Base-by-base conservation (phyloP, 768 basidiomycete genomes). In the Polyporus arcularius region DNA sequence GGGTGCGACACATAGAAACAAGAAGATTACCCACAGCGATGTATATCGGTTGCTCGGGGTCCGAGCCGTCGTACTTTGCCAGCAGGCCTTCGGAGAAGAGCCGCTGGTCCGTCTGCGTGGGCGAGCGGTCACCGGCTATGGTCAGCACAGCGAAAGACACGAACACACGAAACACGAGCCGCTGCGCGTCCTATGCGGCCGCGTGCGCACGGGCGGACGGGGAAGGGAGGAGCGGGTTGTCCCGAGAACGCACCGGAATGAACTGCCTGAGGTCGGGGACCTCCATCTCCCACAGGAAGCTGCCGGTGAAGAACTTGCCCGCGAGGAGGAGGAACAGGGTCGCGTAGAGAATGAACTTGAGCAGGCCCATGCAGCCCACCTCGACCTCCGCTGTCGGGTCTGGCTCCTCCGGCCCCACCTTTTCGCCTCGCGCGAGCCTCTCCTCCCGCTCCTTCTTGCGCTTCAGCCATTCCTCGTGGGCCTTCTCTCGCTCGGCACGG, bases 291-390 rank as follows among this genome's bases (percentile, higher is more conserved):
- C 94, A 97, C 21, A 85, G 74, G 71, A 85, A 92, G 70, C 88
- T 92, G n/a, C 89, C 91, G 0, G 92, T 92, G 70, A 96, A 77
- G 74, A 96, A 94, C 70, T 89, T 90, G 55, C 94, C 89, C 39
- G 87, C 81, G 32, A 92, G 76, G 1, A 84, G 68, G 41, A 82
- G 61, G 62, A 86, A 73, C 53, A 90, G 65, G 21, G 86, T 54
- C 2, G 83, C 53, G 64, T 84, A 82, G 51, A 90, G 60, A 40
- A 90, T 64, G 71, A 92, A 88, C 72, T 89, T 92, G 70, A 93
- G 73, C 49, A 93, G 70, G 26, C 84, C 87, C 35, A 82, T 69
- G 41, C 85, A 62, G 51, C 86, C 87, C 47, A 93, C 80, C 74
- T 90, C 88, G 61, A 79, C 78, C 60, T 86, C 77, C 39, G 79